phyloP scores from a whole-genome alignment of 805 yeast species.

The Candida sithepensis region DNA sequence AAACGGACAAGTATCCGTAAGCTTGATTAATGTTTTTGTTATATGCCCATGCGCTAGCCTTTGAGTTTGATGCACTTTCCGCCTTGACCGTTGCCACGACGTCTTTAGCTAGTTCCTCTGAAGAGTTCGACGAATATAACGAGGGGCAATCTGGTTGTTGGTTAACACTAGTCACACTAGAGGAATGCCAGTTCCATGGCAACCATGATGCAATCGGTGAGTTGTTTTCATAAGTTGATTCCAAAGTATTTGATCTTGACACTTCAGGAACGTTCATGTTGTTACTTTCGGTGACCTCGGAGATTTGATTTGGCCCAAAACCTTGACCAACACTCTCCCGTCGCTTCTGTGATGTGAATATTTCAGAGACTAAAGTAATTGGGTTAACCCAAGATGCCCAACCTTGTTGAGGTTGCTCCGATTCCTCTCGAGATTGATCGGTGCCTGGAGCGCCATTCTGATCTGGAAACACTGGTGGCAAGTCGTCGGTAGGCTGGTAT shows the following conservation, averaged over 20 bases:
- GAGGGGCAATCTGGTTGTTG: slow-evolving; percentile 8
- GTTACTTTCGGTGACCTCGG: slow-evolving; percentile 7
- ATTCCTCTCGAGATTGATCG: not conserved
- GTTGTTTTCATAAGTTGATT: not conserved
- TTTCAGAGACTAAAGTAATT: not conserved
- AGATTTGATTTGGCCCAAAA: slow-evolving; percentile 8
- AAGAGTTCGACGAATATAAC: slow-evolving; percentile 13
- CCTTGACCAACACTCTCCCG: not conserved
- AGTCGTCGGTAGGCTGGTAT: not conserved
- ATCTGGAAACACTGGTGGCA: not conserved
- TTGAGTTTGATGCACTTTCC: slow-evolving; percentile 14
- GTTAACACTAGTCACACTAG: not conserved
- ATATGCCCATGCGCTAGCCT: slow-evolving; percentile 30
- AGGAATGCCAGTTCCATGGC: slow-evolving; percentile 18
- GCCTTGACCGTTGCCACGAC: slow-evolving; percentile 22
- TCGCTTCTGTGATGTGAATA: not conserved
- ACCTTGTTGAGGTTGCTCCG: not conserved
- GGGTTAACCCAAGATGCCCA: slow-evolving; percentile 2
- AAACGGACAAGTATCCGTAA: slow-evolving; percentile 25
- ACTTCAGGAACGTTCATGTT: not conserved
- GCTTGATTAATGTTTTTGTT: slow-evolving; percentile 7
- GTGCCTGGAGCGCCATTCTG: not conserved
- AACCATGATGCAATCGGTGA: slow-evolving; percentile 9
- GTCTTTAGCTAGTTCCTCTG: slow-evolving; percentile 22
- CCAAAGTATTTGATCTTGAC: slow-evolving; percentile 1